Evolutionary conservation across 1,139 yeast species (phyloP), one percentile per base, ranked within the genome.

Genomic region (Sugiyamaella castrensis): DNA sequence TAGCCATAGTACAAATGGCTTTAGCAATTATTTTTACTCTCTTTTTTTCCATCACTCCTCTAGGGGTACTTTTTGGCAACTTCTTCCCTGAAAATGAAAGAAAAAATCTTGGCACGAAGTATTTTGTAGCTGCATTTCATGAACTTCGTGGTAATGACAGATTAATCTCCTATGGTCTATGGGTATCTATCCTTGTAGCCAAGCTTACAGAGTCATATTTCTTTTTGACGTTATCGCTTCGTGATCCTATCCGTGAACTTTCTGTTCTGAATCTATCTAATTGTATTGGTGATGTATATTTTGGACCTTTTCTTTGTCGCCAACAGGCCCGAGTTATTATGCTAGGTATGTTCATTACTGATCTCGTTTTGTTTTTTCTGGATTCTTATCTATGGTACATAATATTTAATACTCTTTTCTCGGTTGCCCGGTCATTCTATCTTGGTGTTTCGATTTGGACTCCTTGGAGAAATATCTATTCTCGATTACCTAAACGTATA

Each of bases 351-450:
- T 70, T 76, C 35, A 53, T 82, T 15, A 82, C 91, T 0, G 92
- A 87, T 63, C 71, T 87, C 66, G 75, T 85, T 1, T 70, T 88
- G 39, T 88, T 87, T 63, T 86, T 88, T 60, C 72, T 88, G 52
- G 96, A 88, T 60, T 87, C 96, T 0, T 88, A 88, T 58, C 74
- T 88, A 32, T 88, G 96, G 96, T 88, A 87, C 62, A 82, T 87
- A 55, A 79, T 88, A 42, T 82, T 88, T 74, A 87, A 84, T 61
- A 82, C 92, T 50, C 61, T 84, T 1, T 82, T 87, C 55, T 87
- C 95, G 1, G 77, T 86, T 26, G 72, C 77, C 2, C 65, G 86
- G 30, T 84, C 96, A 0, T 81, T 85, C 60, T 77, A 81, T 8
- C 71, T 81, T 46, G 96, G 96, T 0, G 82, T 84, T 2, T 87